These are phyloP conservation scores for Chaetomium tenue DNA, from an alignment of 495 filamentous ascomycete species.

Conservation along the genomic window DNA sequence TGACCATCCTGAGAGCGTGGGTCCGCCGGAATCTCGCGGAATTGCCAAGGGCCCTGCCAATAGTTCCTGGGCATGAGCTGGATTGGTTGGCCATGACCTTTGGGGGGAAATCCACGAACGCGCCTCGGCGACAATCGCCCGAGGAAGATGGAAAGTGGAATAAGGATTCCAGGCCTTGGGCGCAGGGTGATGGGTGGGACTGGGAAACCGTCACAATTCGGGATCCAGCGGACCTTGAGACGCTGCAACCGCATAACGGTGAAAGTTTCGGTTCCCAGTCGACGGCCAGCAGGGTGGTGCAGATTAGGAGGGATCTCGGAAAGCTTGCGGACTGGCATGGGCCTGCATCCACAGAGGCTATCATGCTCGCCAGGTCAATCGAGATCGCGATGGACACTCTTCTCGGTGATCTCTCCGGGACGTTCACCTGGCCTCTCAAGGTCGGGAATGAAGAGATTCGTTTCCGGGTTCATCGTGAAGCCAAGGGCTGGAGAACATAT, in stretches of 20 bases:
- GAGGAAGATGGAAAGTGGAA: neutral
- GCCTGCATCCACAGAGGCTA: neutral
- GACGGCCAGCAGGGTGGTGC: neutral
- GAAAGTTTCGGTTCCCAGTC: neutral
- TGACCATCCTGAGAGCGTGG: slow-evolving; percentile 49
- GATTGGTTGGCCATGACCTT: slow-evolving; percentile 2
- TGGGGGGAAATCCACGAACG: neutral
- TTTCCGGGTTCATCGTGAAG: neutral
- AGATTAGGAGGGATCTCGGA: neutral
- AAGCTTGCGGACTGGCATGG: neutral
- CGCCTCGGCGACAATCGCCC: neutral
- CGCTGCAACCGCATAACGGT: neutral
- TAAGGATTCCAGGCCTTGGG: neutral
- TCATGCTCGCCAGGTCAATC: neutral
- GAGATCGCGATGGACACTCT: neutral
- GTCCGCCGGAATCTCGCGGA: slow-evolving; percentile 34
- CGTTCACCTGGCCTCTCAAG: neutral
- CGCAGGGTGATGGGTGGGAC: neutral
- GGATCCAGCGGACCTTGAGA: neutral
- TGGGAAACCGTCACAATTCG: neutral
- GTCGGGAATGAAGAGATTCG: neutral
- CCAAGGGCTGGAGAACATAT: neutral
- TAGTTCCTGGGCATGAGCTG: neutral
- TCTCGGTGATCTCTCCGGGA: neutral
- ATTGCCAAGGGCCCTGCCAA: neutral